Percentiles rank a stretch among this genome's conserved stretches.
Evolutionary conservation across 495 filamentous ascomycete species (phyloP).

Genomic region (Trichoderma orchidacearum): DNA sequence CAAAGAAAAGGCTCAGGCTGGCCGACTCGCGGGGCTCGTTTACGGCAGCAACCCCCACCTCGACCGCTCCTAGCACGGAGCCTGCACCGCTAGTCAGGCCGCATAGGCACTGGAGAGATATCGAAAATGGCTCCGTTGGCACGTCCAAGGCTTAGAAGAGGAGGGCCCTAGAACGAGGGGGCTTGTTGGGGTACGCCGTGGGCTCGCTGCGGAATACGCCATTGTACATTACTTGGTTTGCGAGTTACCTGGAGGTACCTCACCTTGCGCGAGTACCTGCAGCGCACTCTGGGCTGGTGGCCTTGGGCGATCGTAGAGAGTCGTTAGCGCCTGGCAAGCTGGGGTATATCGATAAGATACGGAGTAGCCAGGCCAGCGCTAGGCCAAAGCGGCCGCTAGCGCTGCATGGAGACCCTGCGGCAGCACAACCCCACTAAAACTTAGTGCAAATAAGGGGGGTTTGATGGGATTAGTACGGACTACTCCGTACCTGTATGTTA

Average conservation of each 20-base stretch:
- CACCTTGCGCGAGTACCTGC: not conserved
- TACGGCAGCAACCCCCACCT: not conserved
- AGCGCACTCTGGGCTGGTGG: not conserved
- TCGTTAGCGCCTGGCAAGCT: not conserved
- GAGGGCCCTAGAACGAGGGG: too few species aligned
- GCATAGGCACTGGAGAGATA: too few species aligned
- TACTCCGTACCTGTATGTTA: too few species aligned
- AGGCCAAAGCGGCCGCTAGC: not conserved
- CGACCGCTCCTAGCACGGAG: not conserved
- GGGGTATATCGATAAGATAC: conserved; percentile 1
- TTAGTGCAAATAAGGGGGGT: too few species aligned
- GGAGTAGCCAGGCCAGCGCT: not conserved
- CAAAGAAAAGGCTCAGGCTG: not conserved
- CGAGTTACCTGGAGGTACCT: not conserved
- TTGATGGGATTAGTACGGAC: not conserved
- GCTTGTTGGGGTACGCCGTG: too few species aligned
- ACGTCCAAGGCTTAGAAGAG: too few species aligned
- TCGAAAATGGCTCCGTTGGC: too few species aligned
- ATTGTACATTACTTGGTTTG: not conserved
- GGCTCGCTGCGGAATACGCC: not conserved
- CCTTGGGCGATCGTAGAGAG: not conserved
- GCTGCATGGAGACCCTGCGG: not conserved
- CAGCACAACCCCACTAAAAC: not conserved
- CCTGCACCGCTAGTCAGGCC: too few species aligned
- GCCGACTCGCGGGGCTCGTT: not conserved